Base-by-base conservation (phyloP, 1,284 basidiomycete species). In the Boletus albobrunnescens region DNA sequence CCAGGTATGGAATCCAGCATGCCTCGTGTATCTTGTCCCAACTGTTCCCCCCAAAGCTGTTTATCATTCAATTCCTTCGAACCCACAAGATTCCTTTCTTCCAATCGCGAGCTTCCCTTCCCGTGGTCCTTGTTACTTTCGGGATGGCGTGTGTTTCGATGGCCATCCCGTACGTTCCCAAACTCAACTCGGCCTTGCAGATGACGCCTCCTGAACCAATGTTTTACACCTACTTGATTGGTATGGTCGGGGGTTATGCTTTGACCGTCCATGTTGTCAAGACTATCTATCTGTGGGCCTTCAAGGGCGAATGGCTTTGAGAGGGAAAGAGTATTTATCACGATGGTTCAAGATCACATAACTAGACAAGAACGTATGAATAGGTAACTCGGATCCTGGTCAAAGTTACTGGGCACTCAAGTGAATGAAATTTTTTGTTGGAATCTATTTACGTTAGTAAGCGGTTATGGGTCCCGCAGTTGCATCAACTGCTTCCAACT, bases 91-190 rank as follows among this genome's bases (percentile, higher is more conserved):
- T 67, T 36, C 61, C 61, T 33, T 67, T 64, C 41, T 28, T 68
- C 17, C 61, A 68, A 36, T 64, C 61, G 10, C 63, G 65, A 23
- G 65, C 61, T 1, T 64, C 61, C 11, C 5, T 52, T 16, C 2
- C 61, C 4, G 56, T 64, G n/a, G 48, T 64, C 4, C 10, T 55
- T 1, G 63, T 65, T 38, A 63, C 61, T 13, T 65, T 64, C 33
- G 64, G 66, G 41, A 53, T 64, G 55, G 61, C 64, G 26, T 65
- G 63, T 32, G 45, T 62, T 1, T 53, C 64, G 23, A 65, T 65
- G 61, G 63, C 61, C 26, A 68, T 64, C 37, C 61, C 61, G 4
- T 64, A 67, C 37, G 63, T 64, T 19, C 61, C 61, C 0, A 67
- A 68, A 44, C 2, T 64, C 46, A 64, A 60, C 41, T 46, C 61